A percentile compares a stretch with the other conserved stretches of the same genome.
These are phyloP conservation scores for Clavaria fumosa DNA, from an alignment of 768 basidiomycete genomes.

Conservation along the genomic window DNA sequence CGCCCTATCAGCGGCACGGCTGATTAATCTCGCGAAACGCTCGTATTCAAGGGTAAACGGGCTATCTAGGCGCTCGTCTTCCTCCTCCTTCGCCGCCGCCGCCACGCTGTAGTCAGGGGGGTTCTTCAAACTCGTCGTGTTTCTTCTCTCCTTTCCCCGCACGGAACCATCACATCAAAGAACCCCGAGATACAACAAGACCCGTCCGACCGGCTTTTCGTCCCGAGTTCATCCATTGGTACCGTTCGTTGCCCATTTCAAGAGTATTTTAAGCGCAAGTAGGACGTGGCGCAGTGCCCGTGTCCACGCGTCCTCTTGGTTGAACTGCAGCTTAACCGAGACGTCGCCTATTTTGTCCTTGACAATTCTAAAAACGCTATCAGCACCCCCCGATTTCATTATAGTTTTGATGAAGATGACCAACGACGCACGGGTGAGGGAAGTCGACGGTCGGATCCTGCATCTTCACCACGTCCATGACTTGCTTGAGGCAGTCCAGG, in stretches of 20 bases:
- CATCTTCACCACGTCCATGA: slow-evolving; percentile 72
- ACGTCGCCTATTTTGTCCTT: slow-evolving; percentile 96
- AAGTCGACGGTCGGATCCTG: slow-evolving; percentile 63
- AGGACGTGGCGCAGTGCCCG: slow-evolving; percentile 84
- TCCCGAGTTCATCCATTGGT: slow-evolving; percentile 57
- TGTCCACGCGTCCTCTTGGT: slow-evolving; percentile 93
- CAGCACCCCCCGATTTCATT: slow-evolving; percentile 6
- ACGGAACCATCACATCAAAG: too few relatives aligned
- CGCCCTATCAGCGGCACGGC: too few relatives aligned
- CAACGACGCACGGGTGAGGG: slow-evolving; percentile 62
- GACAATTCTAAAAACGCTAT: slow-evolving; percentile 38
- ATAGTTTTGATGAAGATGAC: slow-evolving; percentile 2
- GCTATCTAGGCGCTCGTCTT: too few relatives aligned
- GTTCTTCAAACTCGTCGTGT: too few relatives aligned
- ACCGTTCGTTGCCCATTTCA: slow-evolving; percentile 78
- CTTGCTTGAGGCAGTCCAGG: slow-evolving; percentile 84
- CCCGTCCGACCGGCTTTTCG: too few relatives aligned
- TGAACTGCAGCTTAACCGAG: slow-evolving; percentile 87
- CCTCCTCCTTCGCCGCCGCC: too few relatives aligned
- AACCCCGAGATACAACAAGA: too few relatives aligned
- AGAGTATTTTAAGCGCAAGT: slow-evolving; percentile 72
- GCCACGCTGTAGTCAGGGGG: too few relatives aligned
- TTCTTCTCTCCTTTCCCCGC: too few relatives aligned
- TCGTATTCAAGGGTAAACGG: too few relatives aligned
- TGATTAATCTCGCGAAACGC: too few relatives aligned